These are phyloP conservation scores for Circinella minor DNA, from an alignment of 371 early-diverging fungal species.

Conservation along the genomic window DNA sequence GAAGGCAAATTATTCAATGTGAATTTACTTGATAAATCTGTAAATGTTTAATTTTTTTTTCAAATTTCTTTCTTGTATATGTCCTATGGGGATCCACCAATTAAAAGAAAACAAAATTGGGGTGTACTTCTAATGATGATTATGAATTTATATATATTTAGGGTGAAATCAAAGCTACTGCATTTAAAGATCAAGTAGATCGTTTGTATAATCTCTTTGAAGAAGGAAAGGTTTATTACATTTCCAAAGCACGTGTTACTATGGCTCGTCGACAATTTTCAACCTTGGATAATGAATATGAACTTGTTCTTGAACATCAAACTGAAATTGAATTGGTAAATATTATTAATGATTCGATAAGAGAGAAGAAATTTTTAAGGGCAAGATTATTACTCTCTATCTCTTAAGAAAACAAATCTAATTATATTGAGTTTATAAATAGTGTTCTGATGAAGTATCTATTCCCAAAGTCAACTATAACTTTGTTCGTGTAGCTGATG, in stretches of 20 bases:
- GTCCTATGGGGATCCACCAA: background rate
- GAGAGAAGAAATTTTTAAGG: too few species aligned
- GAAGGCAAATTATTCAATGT: slow-evolving; percentile 92
- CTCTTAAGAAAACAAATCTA: too few species aligned
- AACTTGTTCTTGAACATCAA: slow-evolving; percentile 79
- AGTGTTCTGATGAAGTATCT: slow-evolving; percentile 64
- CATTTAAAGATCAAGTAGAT: slow-evolving; percentile 84
- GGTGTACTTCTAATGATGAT: too few species aligned
- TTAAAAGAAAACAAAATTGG: too few species aligned
- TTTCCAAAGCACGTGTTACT: slow-evolving; percentile 84
- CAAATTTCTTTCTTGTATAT: background rate
- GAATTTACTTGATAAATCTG: background rate
- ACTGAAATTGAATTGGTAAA: slow-evolving; percentile 69
- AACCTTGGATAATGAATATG: slow-evolving; percentile 89
- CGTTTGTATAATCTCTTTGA: slow-evolving; percentile 72
- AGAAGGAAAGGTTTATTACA: slow-evolving; percentile 83
- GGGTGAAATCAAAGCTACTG: slow-evolving; percentile 92
- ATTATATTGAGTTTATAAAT: background rate
- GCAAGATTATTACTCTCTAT: too few species aligned
- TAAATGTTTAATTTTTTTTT: background rate
- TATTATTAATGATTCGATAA: too few species aligned
- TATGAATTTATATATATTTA: slow-evolving; percentile 18
- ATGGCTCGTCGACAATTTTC: slow-evolving; percentile 89
- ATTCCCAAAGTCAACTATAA: slow-evolving; percentile 75
- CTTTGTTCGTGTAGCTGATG: slow-evolving; percentile 67